These are phyloP conservation scores for Citrus maxima DNA, from an alignment of 345 rosid species.

Conservation along the genomic window DNA sequence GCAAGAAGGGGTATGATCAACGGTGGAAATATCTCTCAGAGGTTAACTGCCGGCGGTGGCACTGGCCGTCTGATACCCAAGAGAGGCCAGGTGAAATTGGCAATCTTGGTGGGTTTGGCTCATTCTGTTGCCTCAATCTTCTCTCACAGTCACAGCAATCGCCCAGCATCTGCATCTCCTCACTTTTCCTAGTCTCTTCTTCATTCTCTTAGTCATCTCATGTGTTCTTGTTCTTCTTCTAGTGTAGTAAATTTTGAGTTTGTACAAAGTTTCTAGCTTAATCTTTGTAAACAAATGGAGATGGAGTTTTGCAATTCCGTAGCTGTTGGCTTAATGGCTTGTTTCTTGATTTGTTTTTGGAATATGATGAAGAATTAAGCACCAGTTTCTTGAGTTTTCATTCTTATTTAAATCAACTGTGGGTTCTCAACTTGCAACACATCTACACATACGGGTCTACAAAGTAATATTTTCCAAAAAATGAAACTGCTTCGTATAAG, in stretches of 20 bases:
- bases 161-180: conserved; percentile 23
- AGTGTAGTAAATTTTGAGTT: too few species aligned
- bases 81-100: conserved; percentile 78
- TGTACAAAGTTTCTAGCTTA: not conserved
- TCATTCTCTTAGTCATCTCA: not conserved
- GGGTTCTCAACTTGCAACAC: not conserved
- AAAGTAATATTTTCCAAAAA: not conserved
- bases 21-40: conserved; percentile 26
- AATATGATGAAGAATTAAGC: not conserved
- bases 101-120: conserved; percentile 51
- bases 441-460: too few species aligned
- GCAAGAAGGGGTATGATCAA: conserved; percentile 24
- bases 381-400: not conserved
- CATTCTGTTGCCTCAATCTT: conserved; percentile 59
- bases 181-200: conserved; percentile 23
- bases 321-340: not conserved
- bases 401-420: not conserved
- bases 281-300: too few species aligned
- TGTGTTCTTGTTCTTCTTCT: not conserved
- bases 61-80: conserved; percentile 62
- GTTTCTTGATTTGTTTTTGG: conserved; percentile 3
- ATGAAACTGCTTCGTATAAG: not conserved
- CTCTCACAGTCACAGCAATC: conserved; percentile 15
- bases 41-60: not conserved
- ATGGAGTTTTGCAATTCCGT: not conserved